These are phyloP conservation scores for Phialophora chinensis DNA, from an alignment of 2,329 filamentous ascomycete genomes.

Conservation along the genomic window DNA sequence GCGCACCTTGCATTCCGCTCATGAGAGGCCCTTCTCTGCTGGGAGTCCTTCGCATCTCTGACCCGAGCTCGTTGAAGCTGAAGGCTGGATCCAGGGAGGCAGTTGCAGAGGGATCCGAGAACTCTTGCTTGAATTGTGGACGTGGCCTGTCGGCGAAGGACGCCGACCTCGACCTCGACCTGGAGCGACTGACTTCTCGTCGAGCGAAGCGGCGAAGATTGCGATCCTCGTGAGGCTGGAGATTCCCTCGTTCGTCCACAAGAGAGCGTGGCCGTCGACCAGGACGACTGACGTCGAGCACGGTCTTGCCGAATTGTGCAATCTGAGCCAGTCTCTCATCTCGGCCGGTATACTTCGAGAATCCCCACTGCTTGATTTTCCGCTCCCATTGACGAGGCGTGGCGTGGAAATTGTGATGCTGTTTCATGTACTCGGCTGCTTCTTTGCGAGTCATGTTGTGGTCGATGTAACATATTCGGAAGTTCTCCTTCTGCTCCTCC, in stretches of 20 bases:
- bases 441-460: conserved; percentile 38
- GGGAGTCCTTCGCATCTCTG: conserved; percentile 22
- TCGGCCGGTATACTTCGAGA: conserved; percentile 37
- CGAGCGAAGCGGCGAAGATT: conserved; percentile 39
- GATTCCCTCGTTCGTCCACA: conserved; percentile 29
- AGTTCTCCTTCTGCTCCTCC: conserved; percentile 37
- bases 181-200: conserved; percentile 36
- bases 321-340: conserved; percentile 37
- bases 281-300: conserved; percentile 36
- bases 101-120: conserved; percentile 15
- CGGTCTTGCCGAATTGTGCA: conserved; percentile 32
- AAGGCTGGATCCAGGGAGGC: conserved; percentile 27
- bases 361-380: conserved; percentile 39
- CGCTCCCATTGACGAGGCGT: conserved; percentile 40
- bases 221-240: conserved; percentile 36
- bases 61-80: conserved; percentile 27
- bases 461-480: conserved; percentile 37
- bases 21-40: conserved; percentile 22
- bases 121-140: conserved; percentile 27
- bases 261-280: conserved; percentile 36
- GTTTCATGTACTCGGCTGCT: conserved; percentile 34
- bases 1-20: conserved; percentile 13
- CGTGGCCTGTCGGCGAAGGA: conserved; percentile 27
- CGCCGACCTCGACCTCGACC: conserved; percentile 32
- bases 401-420: conserved; percentile 35